phyloP scores from a whole-genome alignment of 2,329 filamentous ascomycete genomes.

The Dryadomyces sulphureus region DNA sequence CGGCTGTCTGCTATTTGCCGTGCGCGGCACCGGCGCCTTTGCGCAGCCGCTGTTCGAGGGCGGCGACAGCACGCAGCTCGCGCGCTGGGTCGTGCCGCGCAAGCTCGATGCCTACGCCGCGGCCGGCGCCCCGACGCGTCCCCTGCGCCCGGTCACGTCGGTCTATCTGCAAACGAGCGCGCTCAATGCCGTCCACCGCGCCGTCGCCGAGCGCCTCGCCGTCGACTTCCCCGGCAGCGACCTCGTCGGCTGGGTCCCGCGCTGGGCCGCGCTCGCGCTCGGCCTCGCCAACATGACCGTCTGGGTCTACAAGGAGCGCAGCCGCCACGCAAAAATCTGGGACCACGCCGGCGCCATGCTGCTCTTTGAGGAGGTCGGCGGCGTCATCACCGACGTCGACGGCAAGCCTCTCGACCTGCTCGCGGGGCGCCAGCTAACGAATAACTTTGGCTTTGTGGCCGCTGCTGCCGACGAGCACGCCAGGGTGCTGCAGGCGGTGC shows the following conservation, averaged over 20 bases:
- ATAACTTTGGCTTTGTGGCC: constrained; percentile 42
- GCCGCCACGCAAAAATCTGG: constrained; percentile 39
- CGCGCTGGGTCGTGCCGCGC: constrained; percentile 9
- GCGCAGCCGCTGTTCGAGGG: constrained; percentile 22
- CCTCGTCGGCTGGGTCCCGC: constrained; percentile 41
- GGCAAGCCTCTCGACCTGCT: constrained; percentile 34
- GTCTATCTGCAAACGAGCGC: constrained; percentile 31
- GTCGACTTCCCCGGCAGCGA: constrained; percentile 32
- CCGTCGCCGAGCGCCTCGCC: constrained; percentile 26
- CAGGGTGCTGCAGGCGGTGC: constrained; percentile 22
- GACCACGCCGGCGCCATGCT: constrained; percentile 47
- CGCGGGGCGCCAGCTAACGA: constrained; percentile 30
- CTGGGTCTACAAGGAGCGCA: constrained; percentile 37
- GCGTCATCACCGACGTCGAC: constrained; percentile 37
- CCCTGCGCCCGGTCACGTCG: constrained; percentile 31
- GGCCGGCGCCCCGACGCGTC: constrained; percentile 9
- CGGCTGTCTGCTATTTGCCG: constrained; percentile 37
- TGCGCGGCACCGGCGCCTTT: constrained; percentile 31
- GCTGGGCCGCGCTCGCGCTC: constrained; percentile 37
- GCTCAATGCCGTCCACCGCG: constrained; percentile 29
- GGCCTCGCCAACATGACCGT: constrained; percentile 38
- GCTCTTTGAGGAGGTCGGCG: constrained; percentile 41
- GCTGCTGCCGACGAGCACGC: constrained; percentile 30
- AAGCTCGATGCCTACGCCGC: constrained; percentile 18
- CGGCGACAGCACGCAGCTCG: background rate